A percentile compares a stretch with the other conserved stretches of the same genome.
phyloP scores from a whole-genome alignment of 2,329 filamentous ascomycete species.

The Periconia digitata region DNA sequence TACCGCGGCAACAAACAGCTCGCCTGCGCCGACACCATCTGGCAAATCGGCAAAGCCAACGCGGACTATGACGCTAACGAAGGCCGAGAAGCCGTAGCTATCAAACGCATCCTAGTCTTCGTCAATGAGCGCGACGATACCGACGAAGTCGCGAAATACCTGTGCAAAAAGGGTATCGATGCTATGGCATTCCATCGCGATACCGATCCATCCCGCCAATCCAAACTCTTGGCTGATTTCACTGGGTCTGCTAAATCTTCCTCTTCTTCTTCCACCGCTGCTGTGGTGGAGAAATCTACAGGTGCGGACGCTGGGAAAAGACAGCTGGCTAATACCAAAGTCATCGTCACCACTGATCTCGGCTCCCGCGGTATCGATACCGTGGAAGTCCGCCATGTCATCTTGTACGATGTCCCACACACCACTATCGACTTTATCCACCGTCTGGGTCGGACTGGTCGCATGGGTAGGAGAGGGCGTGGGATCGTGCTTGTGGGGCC shows the following conservation, averaged over 20 bases:
- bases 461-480: slow-evolving; percentile 87
- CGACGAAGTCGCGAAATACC: slow-evolving; percentile 75
- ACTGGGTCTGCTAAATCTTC: slow-evolving; percentile 27
- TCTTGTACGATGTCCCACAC: slow-evolving; percentile 96
- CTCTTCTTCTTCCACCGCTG: no score
- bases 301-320: slow-evolving; percentile 24
- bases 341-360: slow-evolving; percentile 91
- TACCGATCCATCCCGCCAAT: slow-evolving; percentile 73
- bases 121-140: slow-evolving; percentile 95
- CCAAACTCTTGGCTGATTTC: slow-evolving; percentile 76
- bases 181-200: slow-evolving; percentile 85
- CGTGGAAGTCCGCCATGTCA: slow-evolving; percentile 83
- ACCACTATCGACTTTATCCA: slow-evolving; percentile 98
- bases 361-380: slow-evolving; percentile 94
- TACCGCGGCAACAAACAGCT: slow-evolving; percentile 92
- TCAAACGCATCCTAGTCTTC: slow-evolving; percentile 89
- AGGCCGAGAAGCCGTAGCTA: slow-evolving; percentile 60
- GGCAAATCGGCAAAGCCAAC: slow-evolving; percentile 82
- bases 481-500: slow-evolving; percentile 90
- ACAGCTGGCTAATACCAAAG: slow-evolving; percentile 75
- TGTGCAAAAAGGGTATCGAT: slow-evolving; percentile 83
- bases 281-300: background rate
- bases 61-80: slow-evolving; percentile 39
- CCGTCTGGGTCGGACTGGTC: slow-evolving; percentile 83
- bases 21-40: slow-evolving; percentile 92